Evolutionary conservation across 2,329 filamentous ascomycete species (phyloP), one percentile per base, ranked within the genome.

Genomic region (Pseudopithomyces maydicus): DNA sequence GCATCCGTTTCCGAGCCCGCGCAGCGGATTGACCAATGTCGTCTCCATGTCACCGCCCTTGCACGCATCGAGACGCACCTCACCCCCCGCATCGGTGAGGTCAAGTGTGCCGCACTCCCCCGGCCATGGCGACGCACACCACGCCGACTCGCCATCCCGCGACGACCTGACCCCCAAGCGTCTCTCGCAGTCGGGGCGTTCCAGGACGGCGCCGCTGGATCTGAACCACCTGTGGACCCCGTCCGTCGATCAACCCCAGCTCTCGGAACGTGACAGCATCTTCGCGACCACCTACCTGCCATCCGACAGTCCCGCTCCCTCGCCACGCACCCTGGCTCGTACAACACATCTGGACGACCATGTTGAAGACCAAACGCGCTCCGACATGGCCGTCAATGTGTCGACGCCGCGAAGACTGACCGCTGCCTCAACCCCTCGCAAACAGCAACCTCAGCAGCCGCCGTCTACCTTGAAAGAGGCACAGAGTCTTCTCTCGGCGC

Each of bases 221-320:
- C 64, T 70, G 17, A 71, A 74, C 38, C 64, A 64, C 41, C 69
- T 77, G 39, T 77, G 73, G 72, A 70, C 70, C 54, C 65, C 72
- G 43, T 70, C 74, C 17, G 71, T 69, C 55, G 74, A 78, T 58
- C 71, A 68, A 29, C 83, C 84, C 46, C 84, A 84, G 74, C 77
- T 87, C 61, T 85, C 84, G 23, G 85, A 88, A 72, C 77, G 85
- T 65, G 85, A 88, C 71, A 85, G 82, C 73, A 87, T 88, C 70
- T 87, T 87, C 67, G 84, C 85, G 51, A 87, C 85, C 33, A 84
- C 85, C 62, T 88, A 87, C 71, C 74, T 82, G 1, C 77, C 79
- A 57, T 79, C 81, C 52, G 81, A 82, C 59, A 82, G 77, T 66
- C 80, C 81, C 62, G 70, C 68, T 17, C 68, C 73, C 22, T 75